These are phyloP conservation scores for Monoraphidium neglectum DNA, from an alignment of 139 green algal species.

Conservation along the genomic window DNA sequence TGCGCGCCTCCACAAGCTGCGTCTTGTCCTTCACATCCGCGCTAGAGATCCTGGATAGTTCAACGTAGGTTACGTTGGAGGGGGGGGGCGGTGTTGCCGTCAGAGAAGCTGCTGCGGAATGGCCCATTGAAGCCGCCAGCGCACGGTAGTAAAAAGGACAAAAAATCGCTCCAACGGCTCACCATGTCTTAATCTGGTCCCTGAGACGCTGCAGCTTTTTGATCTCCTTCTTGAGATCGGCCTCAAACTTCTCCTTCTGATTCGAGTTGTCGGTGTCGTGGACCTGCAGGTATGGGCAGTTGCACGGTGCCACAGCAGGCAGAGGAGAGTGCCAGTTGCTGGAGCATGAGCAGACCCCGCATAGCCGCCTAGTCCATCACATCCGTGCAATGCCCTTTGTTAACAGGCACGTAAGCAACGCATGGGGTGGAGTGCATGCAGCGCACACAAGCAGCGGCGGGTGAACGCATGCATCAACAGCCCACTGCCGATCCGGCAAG, in stretches of 20 bases:
- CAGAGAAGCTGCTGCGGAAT: neutral
- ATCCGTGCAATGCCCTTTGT: neutral
- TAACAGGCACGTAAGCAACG: neutral
- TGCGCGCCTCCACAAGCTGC: conserved; percentile 77
- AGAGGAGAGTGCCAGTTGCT: neutral
- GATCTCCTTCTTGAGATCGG: conserved; percentile 99
- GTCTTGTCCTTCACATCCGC: conserved; percentile 98
- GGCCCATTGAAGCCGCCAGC: neutral
- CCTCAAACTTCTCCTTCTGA: conserved; percentile 96
- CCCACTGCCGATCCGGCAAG: neutral
- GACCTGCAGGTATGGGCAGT: conserved; percentile 63
- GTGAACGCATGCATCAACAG: neutral
- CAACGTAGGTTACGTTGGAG: neutral
- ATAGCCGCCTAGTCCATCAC: neutral
- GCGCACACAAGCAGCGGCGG: neutral
- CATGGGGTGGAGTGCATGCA: conserved; percentile 1
- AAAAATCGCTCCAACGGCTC: neutral
- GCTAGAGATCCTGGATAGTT: conserved; percentile 69
- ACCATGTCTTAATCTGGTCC: conserved; percentile 99
- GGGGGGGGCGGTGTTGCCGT: neutral
- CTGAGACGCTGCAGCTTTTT: conserved; percentile 99
- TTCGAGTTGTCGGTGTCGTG: conserved; percentile 90
- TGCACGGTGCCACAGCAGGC: neutral
- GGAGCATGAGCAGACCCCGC: neutral
- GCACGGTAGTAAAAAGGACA: neutral